A percentile compares a stretch with the other conserved stretches of the same genome.
Evolutionary conservation across 805 yeast genomes (phyloP).

Genomic region (Ogataea salicorniae): DNA sequence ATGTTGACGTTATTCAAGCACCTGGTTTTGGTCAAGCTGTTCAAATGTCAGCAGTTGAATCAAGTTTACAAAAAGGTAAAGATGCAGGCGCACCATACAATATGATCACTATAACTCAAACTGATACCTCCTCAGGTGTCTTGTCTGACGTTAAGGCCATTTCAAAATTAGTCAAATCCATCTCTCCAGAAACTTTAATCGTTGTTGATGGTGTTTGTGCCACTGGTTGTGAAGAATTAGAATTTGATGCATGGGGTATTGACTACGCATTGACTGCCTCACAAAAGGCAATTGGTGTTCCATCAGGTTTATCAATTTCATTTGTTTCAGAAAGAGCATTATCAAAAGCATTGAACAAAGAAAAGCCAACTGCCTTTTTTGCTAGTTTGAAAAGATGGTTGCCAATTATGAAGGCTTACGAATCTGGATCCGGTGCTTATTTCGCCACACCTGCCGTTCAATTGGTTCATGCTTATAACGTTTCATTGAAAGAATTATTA

Average conservation of each 20-base stretch:
- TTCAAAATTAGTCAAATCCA: constrained; percentile 52
- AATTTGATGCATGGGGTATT: constrained; percentile 84
- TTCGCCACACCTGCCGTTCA: constrained; percentile 98
- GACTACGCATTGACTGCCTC: constrained; percentile 90
- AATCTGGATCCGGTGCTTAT: constrained; percentile 71
- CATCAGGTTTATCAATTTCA: constrained; percentile 83
- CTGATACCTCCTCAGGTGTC: constrained; percentile 96
- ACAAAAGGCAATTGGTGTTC: constrained; percentile 93
- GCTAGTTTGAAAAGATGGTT: constrained; percentile 79
- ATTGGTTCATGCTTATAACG: constrained; percentile 73
- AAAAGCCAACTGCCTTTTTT: constrained; percentile 50
- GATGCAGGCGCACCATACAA: constrained; percentile 36
- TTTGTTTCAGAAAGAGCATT: constrained; percentile 75
- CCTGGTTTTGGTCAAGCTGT: constrained; percentile 64
- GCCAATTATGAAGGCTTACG: constrained; percentile 85
- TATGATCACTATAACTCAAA: constrained; percentile 84
- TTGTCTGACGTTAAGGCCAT: constrained; percentile 64
- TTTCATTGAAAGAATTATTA: constrained; percentile 68
- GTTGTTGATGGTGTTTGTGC: constrained; percentile 96
- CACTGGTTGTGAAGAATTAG: constrained; percentile 79
- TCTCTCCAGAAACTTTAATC: constrained; percentile 75
- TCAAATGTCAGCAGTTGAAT: constrained; percentile 49
- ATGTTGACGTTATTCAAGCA: constrained; percentile 71
- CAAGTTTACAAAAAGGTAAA: constrained; percentile 43
- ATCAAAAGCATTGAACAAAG: constrained; percentile 45